Base-by-base conservation (phyloP, 1,284 basidiomycete genomes). In the Rhizoctonia solani region DNA sequence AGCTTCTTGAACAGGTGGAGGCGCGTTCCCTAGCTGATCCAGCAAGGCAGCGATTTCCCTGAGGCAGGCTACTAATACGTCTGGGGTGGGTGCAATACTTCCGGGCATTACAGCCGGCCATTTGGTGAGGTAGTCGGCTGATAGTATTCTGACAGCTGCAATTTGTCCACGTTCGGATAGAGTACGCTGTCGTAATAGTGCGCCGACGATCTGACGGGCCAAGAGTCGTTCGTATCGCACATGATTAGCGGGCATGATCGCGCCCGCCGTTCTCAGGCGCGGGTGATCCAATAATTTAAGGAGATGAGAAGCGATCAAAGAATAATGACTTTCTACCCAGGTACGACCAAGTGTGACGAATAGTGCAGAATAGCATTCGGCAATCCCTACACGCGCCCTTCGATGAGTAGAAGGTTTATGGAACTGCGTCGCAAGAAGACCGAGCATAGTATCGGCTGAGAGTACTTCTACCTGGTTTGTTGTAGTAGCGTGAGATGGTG, bases 61-160 rank as follows among this genome's bases (percentile, higher is more conserved):
- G 13, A 99, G 81, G 1, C 87, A 88, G 21, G 96, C 82, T 0
- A 88, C 83, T 9, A 98, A 80, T 1, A 92, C 85, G 0, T 86
- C 78, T 23, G 92, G 85, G 65, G 79, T 81, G 0, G 94, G 92
- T 0, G 89, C 84, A 23, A 80, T 80, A 70, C 92, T 87, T 3
- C 92, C 92, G 1, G 93, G 94, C 83, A 97, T 89, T 75, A 96
- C 84, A 0, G 92, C 88, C 0, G 94, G 94, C 93, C 94, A 99
- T 68, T 90, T 85, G 74, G 92, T 93, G 65, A 98, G 80, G 74
- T 94, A 97, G 4, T 83, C 80, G 55, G 82, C 86, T 0, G 90
- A 87, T 53, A 98, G 80, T 71, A 96, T 94, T 72, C 92, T 88
- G 30, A 98, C 91, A 0, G 95, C 96, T 37, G 83, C 81, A 54